A percentile compares a stretch with the other conserved stretches of the same genome.
Conservation (phyloP, 345 rosid genomes). For the Syzygium aqueum region DNA sequence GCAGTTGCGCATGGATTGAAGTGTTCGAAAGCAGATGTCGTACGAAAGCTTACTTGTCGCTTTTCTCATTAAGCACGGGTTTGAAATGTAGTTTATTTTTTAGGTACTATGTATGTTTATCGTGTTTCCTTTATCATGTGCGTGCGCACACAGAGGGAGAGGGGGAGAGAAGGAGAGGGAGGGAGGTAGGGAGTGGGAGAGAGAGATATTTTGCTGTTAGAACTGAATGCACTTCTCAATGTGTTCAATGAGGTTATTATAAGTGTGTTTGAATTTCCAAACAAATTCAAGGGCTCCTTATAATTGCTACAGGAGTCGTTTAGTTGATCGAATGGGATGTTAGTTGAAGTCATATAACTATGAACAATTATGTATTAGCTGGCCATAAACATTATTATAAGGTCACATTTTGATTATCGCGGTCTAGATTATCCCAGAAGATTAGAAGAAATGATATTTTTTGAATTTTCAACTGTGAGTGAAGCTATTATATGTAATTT, state of each 20-base stretch:
- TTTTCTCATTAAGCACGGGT: background rate
- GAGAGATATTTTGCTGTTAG: background rate
- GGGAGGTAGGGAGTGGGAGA: background rate
- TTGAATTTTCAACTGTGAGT: background rate
- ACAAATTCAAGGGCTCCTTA: background rate
- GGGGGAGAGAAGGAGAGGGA: background rate
- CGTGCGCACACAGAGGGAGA: background rate
- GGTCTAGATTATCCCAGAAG: background rate
- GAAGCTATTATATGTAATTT: background rate
- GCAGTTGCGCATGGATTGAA: slow-evolving; percentile 77
- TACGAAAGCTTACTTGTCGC: slow-evolving; percentile 23
- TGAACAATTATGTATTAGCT: background rate
- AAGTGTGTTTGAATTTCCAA: background rate
- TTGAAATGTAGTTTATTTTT: background rate
- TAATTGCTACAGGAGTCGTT: background rate
- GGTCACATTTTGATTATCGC: background rate
- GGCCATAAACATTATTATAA: background rate
- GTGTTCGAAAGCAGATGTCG: slow-evolving; percentile 67
- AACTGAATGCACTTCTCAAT: background rate
- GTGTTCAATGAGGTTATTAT: background rate
- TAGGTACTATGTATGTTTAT: background rate
- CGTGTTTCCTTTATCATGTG: background rate
- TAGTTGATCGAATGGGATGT: background rate
- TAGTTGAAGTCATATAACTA: background rate
- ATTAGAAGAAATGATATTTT: background rate